Evolutionary conservation across 73 alveolate genomes (phyloP).

Genomic region (Paraurostyla sp.): DNA sequence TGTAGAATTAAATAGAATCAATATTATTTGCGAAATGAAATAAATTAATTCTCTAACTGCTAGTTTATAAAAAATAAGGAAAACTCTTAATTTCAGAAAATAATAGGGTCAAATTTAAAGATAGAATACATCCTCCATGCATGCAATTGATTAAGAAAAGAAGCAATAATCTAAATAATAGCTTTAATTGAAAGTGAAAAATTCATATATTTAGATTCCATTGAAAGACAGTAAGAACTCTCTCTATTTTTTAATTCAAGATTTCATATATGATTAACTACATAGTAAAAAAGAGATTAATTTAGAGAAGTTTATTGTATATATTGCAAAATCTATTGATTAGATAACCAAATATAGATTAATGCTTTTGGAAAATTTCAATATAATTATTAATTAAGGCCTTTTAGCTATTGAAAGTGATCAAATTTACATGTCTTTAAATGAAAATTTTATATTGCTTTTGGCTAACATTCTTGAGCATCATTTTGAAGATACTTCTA

Average conservation of each 20-base stretch:
- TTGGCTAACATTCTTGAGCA: conserved; percentile 28
- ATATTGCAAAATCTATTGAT: conserved; percentile 7
- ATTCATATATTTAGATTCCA: conserved; percentile 8
- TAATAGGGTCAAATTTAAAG: too few relatives aligned
- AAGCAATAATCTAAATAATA: not conserved
- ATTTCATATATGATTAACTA: not conserved
- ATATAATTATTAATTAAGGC: not conserved
- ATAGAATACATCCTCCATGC: too few relatives aligned
- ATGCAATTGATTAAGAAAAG: not conserved
- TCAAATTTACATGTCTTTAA: not conserved
- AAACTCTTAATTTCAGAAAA: too few relatives aligned
- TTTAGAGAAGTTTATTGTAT: not conserved
- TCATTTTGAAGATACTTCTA: conserved; percentile 20
- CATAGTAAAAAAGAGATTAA: not conserved
- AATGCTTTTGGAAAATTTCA: not conserved
- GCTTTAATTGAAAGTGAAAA: not conserved
- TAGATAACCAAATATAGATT: not conserved
- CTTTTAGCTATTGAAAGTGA: not conserved
- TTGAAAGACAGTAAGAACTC: conserved; percentile 9
- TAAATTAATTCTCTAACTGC: too few relatives aligned
- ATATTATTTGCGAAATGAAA: too few relatives aligned
- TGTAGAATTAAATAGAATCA: not conserved
- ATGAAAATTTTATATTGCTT: conserved; percentile 42
- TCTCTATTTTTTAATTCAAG: not conserved
- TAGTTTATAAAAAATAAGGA: too few relatives aligned